Evolutionary conservation across 2,329 filamentous ascomycete genomes (phyloP).

Genomic region (Fusarium liriodendri): DNA sequence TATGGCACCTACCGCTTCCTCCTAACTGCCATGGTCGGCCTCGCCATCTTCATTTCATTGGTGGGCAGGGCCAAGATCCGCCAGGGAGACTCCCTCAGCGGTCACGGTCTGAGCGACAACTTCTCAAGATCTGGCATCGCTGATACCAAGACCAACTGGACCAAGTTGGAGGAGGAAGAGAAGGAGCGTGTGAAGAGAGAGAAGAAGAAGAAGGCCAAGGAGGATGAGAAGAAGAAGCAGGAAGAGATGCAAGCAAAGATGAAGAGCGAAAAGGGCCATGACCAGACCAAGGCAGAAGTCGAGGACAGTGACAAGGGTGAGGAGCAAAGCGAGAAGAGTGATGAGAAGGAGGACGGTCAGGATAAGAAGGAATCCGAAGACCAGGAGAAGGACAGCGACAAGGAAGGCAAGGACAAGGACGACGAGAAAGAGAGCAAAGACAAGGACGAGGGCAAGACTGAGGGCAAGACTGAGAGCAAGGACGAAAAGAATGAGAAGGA

Average conservation of each 20-base stretch:
- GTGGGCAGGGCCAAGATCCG: slow-evolving; percentile 84
- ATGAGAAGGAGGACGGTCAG: slow-evolving; percentile 31
- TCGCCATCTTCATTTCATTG: slow-evolving; percentile 82
- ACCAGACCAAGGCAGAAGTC: slow-evolving; percentile 11
- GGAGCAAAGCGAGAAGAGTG: slow-evolving; percentile 35
- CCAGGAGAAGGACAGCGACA: slow-evolving; percentile 32
- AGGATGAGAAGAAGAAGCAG: slow-evolving; percentile 45
- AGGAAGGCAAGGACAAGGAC: slow-evolving; percentile 33
- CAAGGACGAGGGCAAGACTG: slow-evolving; percentile 1
- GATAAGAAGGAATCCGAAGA: slow-evolving; percentile 22
- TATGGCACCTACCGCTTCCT: slow-evolving; percentile 92
- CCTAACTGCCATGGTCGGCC: slow-evolving; percentile 88
- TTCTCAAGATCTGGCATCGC: slow-evolving; percentile 50
- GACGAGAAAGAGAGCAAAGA: slow-evolving; percentile 9
- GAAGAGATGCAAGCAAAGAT: slow-evolving; percentile 48
- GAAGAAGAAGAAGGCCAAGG: slow-evolving; percentile 52
- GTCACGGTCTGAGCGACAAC: slow-evolving; percentile 51
- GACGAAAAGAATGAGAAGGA: slow-evolving; percentile 28
- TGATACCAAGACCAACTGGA: slow-evolving; percentile 58
- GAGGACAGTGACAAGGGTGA: slow-evolving; percentile 24
- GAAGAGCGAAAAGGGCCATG: slow-evolving; percentile 39
- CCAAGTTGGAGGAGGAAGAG: slow-evolving; percentile 57
- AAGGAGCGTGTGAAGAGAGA: slow-evolving; percentile 51
- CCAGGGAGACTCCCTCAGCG: slow-evolving; percentile 44
- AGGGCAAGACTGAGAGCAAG: not conserved